Conservation (phyloP, 139 green algal genomes). For the Chlamydomonas eustigma region DNA sequence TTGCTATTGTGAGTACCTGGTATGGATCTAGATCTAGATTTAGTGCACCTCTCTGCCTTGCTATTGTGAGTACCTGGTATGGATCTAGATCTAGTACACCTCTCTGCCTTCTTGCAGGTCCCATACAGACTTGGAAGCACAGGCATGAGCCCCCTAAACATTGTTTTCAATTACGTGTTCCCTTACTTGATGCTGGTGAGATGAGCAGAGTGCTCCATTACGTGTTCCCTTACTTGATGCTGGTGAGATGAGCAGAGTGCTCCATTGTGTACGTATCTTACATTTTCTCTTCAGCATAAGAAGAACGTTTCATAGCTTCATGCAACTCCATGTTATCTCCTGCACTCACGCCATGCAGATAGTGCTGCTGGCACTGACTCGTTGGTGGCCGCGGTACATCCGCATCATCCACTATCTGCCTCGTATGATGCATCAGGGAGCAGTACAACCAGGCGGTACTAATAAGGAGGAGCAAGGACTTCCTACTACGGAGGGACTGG, state of each 20-base stretch:
- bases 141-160: slow-evolving; percentile 7
- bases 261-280: too few relatives aligned
- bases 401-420: neutral
- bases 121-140: neutral
- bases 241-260: too few relatives aligned
- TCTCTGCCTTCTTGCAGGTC: neutral
- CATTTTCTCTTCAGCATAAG: too few relatives aligned
- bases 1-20: too few relatives aligned
- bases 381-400: slow-evolving; percentile 8
- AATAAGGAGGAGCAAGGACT: too few relatives aligned
- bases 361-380: neutral
- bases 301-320: too few relatives aligned
- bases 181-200: slow-evolving; percentile 10
- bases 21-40: too few relatives aligned
- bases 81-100: too few relatives aligned
- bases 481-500: too few relatives aligned
- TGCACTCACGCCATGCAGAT: neutral
- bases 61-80: too few relatives aligned
- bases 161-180: slow-evolving; percentile 19
- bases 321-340: too few relatives aligned
- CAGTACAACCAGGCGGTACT: neutral
- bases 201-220: neutral
- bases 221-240: neutral
- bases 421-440: neutral
- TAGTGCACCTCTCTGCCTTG: too few relatives aligned